phyloP scores from a whole-genome alignment of 345 rosid species.

The Hirschfeldia incana region DNA sequence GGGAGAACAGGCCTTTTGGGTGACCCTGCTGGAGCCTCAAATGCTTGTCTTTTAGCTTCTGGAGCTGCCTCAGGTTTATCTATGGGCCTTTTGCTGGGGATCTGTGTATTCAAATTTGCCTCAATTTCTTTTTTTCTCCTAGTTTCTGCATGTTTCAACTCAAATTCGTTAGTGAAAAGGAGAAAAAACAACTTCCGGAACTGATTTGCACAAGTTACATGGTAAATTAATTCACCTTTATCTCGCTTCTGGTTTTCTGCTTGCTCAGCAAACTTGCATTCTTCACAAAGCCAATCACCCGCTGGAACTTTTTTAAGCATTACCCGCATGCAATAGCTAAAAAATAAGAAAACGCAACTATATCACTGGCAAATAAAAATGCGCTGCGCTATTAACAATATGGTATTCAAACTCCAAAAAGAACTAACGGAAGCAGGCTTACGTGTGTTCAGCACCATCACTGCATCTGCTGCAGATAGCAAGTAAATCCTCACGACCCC shows the following conservation, averaged over 20 bases:
- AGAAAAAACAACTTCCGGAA: not conserved
- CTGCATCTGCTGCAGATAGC: slow-evolving; percentile 89
- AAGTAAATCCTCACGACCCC: slow-evolving; percentile 95
- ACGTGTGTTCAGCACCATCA: slow-evolving; percentile 99
- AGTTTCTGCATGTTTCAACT: slow-evolving; percentile 48
- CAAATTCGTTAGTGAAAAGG: slow-evolving; percentile 16
- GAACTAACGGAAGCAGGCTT: slow-evolving; percentile 39
- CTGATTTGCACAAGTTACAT: not conserved
- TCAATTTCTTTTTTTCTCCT: slow-evolving; percentile 48
- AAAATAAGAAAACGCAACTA: slow-evolving; percentile 22
- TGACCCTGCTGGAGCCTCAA: slow-evolving; percentile 58
- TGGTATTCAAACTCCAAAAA: slow-evolving; percentile 5
- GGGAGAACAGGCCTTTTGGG: slow-evolving; percentile 59
- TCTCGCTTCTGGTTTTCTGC: slow-evolving; percentile 63
- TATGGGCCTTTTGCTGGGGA: slow-evolving; percentile 53
- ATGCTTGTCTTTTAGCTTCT: slow-evolving; percentile 58
- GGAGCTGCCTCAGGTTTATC: slow-evolving; percentile 54
- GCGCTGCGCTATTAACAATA: slow-evolving; percentile 1
- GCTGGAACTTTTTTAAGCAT: slow-evolving; percentile 80
- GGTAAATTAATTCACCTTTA: slow-evolving; percentile 32
- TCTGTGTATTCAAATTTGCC: slow-evolving; percentile 36
- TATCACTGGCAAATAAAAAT: not conserved
- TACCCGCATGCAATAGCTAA: slow-evolving; percentile 95
- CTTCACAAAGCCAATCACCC: slow-evolving; percentile 96
- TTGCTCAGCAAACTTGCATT: slow-evolving; percentile 76